Conservation (phyloP, 2,329 filamentous ascomycete species). For the Trichothecium roseum region DNA sequence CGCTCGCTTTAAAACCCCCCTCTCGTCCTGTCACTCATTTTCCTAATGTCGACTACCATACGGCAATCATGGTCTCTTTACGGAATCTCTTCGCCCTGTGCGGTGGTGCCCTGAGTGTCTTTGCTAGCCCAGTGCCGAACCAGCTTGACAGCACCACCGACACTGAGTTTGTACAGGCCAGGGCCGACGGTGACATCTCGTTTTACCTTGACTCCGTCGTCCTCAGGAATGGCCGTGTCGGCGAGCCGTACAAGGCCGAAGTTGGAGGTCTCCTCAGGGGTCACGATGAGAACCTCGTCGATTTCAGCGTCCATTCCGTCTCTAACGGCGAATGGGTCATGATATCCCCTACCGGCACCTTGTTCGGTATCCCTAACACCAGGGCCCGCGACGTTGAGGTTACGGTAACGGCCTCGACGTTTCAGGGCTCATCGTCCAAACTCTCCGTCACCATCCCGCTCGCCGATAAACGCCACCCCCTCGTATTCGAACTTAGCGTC, state of each 20-base stretch:
- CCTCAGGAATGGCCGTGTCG: slow-evolving; percentile 19
- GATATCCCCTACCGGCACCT: slow-evolving; percentile 18
- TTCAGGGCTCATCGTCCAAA: slow-evolving; percentile 13
- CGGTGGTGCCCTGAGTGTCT: too few relatives aligned
- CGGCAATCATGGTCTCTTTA: too few relatives aligned
- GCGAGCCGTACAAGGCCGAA: slow-evolving; percentile 19
- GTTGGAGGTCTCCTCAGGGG: slow-evolving; percentile 21
- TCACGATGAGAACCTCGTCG: slow-evolving; percentile 10
- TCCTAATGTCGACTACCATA: too few relatives aligned
- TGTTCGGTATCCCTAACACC: slow-evolving; percentile 22
- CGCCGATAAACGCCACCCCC: slow-evolving; percentile 9
- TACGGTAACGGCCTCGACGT: slow-evolving; percentile 17
- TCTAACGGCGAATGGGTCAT: slow-evolving; percentile 19
- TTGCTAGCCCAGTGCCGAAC: too few relatives aligned
- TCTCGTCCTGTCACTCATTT: too few relatives aligned
- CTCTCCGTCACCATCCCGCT: slow-evolving; percentile 23
- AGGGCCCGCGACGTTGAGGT: slow-evolving; percentile 11
- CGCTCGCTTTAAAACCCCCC: too few relatives aligned
- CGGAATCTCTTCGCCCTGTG: too few relatives aligned
- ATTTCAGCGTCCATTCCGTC: slow-evolving; percentile 14
- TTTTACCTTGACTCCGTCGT: too few relatives aligned
- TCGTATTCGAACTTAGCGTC: slow-evolving; percentile 23
- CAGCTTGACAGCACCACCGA: too few relatives aligned
- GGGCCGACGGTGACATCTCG: too few relatives aligned
- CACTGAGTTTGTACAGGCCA: too few relatives aligned